phyloP scores from a whole-genome alignment of 257 asterid species.

The Henckelia pumila region DNA sequence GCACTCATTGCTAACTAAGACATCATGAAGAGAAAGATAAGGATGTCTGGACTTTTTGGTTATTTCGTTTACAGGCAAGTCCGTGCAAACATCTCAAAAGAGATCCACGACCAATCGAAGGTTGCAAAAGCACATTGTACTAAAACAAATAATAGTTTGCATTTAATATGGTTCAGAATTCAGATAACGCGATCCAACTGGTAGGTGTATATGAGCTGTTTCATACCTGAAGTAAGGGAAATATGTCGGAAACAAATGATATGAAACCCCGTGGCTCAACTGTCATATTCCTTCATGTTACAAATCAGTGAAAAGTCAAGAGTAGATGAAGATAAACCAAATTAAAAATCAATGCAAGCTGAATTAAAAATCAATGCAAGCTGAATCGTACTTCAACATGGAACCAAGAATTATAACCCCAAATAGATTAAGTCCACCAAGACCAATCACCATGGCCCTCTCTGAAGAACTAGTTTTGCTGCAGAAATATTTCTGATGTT shows the following conservation, averaged over 20 bases:
- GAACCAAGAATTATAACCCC: slow-evolving; percentile 87
- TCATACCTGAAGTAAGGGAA: slow-evolving; percentile 91
- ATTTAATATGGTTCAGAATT: slow-evolving; percentile 1
- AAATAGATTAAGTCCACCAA: slow-evolving; percentile 84
- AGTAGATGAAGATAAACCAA: slow-evolving; percentile 5
- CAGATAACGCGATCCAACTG: slow-evolving; percentile 7
- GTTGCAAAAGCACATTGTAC: background rate
- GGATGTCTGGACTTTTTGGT: background rate
- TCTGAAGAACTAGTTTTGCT: slow-evolving; percentile 80
- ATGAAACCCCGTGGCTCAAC: slow-evolving; percentile 60
- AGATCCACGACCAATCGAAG: background rate
- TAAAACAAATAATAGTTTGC: background rate
- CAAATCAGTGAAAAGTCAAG: slow-evolving; percentile 34
- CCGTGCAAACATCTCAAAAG: background rate
- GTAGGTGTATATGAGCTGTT: slow-evolving; percentile 4
- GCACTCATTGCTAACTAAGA: background rate
- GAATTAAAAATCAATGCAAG: slow-evolving; percentile 30
- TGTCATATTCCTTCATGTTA: slow-evolving; percentile 67
- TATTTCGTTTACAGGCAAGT: background rate
- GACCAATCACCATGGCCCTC: slow-evolving; percentile 92
- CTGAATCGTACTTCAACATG: slow-evolving; percentile 74
- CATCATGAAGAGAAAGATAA: background rate
- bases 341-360: slow-evolving; percentile 28
- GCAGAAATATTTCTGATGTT: slow-evolving; percentile 30
- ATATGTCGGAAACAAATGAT: slow-evolving; percentile 70